Conservation (phyloP, 2,329 filamentous ascomycete species). For the Aspergillus sp. region DNA sequence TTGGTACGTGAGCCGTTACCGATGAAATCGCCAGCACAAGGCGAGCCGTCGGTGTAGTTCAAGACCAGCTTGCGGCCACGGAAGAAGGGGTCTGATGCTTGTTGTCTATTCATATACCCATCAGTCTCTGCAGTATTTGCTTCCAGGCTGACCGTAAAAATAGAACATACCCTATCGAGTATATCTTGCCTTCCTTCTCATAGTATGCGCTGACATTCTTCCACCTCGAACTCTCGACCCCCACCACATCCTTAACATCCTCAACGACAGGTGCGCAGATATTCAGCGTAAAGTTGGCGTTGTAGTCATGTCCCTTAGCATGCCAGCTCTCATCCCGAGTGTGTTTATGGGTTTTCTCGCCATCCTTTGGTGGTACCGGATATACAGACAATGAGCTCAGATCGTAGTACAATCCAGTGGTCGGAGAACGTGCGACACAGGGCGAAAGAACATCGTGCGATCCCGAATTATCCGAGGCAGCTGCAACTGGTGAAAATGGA, state of each 20-base stretch:
- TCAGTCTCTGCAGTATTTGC: constrained; percentile 2
- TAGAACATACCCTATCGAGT: constrained; percentile 43
- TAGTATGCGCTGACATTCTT: constrained; percentile 49
- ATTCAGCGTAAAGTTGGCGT: constrained; percentile 48
- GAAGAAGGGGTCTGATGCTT: constrained; percentile 43
- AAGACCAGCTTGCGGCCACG: constrained; percentile 61
- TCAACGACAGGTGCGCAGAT: constrained; percentile 48
- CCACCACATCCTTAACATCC: constrained; percentile 41
- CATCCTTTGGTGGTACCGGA: constrained; percentile 40
- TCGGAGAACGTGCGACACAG: constrained; percentile 59
- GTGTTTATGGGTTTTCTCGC: constrained; percentile 34
- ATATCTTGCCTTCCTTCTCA: constrained; percentile 36
- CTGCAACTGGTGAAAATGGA: constrained; percentile 21
- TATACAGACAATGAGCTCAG: constrained; percentile 53
- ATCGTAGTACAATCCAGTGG: constrained; percentile 60
- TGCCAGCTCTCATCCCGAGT: constrained; percentile 44
- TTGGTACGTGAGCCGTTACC: constrained; percentile 44
- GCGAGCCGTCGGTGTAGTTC: constrained; percentile 73
- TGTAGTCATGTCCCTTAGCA: constrained; percentile 46
- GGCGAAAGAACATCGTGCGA: constrained; percentile 43
- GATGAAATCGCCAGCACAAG: constrained; percentile 47
- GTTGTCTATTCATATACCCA: constrained; percentile 27
- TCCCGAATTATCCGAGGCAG: constrained; percentile 38
- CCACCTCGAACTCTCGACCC: constrained; percentile 36
- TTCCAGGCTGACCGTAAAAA: not conserved